These are phyloP conservation scores for Fusarium veterinarium DNA, from an alignment of 2,329 filamentous ascomycete genomes.

Conservation along the genomic window DNA sequence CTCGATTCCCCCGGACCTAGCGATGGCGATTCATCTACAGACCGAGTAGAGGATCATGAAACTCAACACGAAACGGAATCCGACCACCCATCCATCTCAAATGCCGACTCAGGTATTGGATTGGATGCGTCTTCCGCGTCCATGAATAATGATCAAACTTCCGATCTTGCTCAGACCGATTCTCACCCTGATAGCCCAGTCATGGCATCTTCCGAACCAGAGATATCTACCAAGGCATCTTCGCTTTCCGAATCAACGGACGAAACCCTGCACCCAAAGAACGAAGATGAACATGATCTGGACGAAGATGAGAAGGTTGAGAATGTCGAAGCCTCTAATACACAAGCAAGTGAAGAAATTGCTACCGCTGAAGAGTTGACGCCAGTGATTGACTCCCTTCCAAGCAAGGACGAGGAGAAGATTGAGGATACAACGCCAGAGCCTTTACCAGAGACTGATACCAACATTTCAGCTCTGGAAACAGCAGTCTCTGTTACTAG, in stretches of 20 bases:
- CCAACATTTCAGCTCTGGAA: slow-evolving; percentile 31
- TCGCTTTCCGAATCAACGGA: slow-evolving; percentile 73
- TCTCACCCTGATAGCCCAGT: slow-evolving; percentile 69
- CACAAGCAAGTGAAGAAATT: not conserved
- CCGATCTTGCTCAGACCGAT: slow-evolving; percentile 62
- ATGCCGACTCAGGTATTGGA: slow-evolving; percentile 67
- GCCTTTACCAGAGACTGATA: slow-evolving; percentile 37
- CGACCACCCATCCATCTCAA: slow-evolving; percentile 51
- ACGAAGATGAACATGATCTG: slow-evolving; percentile 21
- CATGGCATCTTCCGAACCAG: slow-evolving; percentile 64
- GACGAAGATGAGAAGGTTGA: slow-evolving; percentile 34
- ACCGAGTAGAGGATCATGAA: slow-evolving; percentile 40
- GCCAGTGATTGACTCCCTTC: not conserved
- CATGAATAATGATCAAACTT: slow-evolving; percentile 58
- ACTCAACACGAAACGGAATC: slow-evolving; percentile 35
- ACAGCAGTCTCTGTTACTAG: slow-evolving; percentile 13
- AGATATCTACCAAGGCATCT: slow-evolving; percentile 71
- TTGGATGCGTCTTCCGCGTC: slow-evolving; percentile 59
- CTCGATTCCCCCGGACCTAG: slow-evolving; percentile 32
- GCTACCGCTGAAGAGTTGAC: not conserved
- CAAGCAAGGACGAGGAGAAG: slow-evolving; percentile 6
- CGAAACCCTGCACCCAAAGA: slow-evolving; percentile 62
- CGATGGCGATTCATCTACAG: slow-evolving; percentile 37
- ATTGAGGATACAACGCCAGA: slow-evolving; percentile 10
- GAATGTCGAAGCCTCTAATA: slow-evolving; percentile 8